Conservation (phyloP, 139 green algal species). For the Haematococcus lacustris region DNA sequence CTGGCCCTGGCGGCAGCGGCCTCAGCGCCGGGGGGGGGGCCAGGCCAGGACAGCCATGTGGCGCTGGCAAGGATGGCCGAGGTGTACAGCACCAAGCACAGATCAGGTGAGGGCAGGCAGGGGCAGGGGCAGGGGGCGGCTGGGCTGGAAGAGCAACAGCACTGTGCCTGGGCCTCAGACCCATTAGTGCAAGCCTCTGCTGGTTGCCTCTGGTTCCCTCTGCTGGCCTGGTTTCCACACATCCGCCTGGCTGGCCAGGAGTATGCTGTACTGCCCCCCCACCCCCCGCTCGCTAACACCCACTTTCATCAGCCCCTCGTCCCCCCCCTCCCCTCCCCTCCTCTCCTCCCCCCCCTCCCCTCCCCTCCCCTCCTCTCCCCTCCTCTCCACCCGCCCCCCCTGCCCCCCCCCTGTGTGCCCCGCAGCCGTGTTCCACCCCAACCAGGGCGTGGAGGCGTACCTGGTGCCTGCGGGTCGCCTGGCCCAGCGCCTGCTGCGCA, state of each 20-base stretch:
- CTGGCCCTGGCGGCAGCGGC: too few relatives aligned
- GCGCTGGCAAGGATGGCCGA: neutral
- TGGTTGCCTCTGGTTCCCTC: too few relatives aligned
- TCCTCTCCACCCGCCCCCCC: neutral
- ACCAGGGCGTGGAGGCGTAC: constrained; percentile 32
- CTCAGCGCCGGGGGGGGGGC: too few relatives aligned
- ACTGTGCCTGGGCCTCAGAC: too few relatives aligned
- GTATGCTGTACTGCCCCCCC: neutral
- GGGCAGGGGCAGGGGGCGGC: too few relatives aligned
- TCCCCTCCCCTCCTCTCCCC: neutral
- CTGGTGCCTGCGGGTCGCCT: constrained; percentile 24
- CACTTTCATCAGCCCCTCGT: neutral
- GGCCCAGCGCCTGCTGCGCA: constrained; percentile 35
- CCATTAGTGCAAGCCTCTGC: too few relatives aligned
- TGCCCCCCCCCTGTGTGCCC: neutral
- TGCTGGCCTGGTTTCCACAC: too few relatives aligned
- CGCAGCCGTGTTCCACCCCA: constrained; percentile 23
- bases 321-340: too few relatives aligned
- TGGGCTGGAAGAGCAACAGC: too few relatives aligned
- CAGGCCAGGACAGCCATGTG: neutral
- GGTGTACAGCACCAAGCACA: neutral
- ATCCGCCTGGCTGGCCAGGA: too few relatives aligned
- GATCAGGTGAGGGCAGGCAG: too few relatives aligned
- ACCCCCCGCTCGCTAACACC: neutral
- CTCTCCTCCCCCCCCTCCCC: neutral